These are phyloP conservation scores for Dactylis glomerata DNA, from an alignment of 176 grass and related monocot genomes.

Conservation along the genomic window DNA sequence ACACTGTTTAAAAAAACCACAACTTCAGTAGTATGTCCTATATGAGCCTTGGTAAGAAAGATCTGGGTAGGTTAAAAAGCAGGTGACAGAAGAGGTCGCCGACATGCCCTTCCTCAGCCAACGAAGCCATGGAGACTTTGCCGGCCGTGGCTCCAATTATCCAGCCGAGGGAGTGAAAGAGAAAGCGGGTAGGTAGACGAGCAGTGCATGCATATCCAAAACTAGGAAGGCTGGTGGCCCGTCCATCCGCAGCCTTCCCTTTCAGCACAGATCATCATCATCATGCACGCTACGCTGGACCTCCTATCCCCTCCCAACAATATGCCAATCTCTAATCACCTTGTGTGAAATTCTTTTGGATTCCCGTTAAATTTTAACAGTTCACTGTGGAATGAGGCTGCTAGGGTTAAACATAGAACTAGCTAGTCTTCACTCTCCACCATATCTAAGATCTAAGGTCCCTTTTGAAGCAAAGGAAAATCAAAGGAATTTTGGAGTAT, in stretches of 20 bases:
- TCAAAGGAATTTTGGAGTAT: too few species aligned
- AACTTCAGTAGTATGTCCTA: not conserved
- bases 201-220: slow-evolving; percentile 30
- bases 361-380: not conserved
- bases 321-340: not conserved
- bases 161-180: not conserved
- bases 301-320: not conserved
- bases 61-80: not conserved
- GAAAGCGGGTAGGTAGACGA: slow-evolving; percentile 14
- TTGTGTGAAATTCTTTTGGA: not conserved
- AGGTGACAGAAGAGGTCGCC: not conserved
- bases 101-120: slow-evolving; percentile 31
- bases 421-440: not conserved
- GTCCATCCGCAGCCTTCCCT: slow-evolving; percentile 33
- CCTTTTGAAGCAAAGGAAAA: too few species aligned
- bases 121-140: slow-evolving; percentile 35
- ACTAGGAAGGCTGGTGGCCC: slow-evolving; percentile 37
- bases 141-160: slow-evolving; percentile 31
- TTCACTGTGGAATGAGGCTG: not conserved
- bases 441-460: not conserved
- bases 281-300: not conserved
- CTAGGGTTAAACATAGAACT: not conserved
- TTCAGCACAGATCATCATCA: slow-evolving; percentile 38
- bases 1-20: not conserved
- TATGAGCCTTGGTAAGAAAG: not conserved